Evolutionary conservation across 164 flowering plant genomes (phyloP).

Genomic region (Malania oleifera): DNA sequence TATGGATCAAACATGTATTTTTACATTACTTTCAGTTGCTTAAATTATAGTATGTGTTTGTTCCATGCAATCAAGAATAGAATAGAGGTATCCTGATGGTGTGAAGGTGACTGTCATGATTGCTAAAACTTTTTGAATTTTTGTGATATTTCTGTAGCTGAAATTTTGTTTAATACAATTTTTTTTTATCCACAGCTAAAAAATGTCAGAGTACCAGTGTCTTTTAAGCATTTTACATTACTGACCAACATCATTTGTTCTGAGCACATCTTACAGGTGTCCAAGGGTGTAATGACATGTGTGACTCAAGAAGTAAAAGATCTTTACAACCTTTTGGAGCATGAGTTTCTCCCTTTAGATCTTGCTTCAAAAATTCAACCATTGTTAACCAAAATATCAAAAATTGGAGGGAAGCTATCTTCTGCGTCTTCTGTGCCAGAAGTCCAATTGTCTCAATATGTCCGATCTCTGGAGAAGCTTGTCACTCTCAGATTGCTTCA

Average conservation of each 20-base stretch:
- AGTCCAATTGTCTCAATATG: conserved; percentile 73
- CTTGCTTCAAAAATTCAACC: conserved; percentile 72
- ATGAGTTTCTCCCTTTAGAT: conserved; percentile 76
- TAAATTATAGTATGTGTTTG: no score
- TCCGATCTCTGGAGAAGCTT: conserved; percentile 79
- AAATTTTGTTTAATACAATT: not conserved
- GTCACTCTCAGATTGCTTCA: conserved; percentile 78
- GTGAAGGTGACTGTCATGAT: no score
- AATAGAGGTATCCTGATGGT: no score
- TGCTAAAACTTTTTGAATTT: no score
- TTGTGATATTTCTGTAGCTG: not conserved
- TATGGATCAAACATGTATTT: no score
- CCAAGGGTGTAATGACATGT: conserved; percentile 82
- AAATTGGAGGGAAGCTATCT: conserved; percentile 73
- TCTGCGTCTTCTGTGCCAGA: conserved; percentile 89
- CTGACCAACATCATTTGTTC: conserved; percentile 5
- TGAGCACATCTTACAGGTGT: conserved; percentile 35
- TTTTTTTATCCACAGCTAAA: not conserved
- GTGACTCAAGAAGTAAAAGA: conserved; percentile 89
- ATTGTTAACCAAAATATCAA: conserved; percentile 63
- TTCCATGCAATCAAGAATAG: no score
- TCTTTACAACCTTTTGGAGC: conserved; percentile 69
- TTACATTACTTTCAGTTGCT: no score
- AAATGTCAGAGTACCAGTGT: no score
- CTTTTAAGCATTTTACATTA: no score